These are phyloP conservation scores for Xanthoceras sorbifolium DNA, from an alignment of 345 rosid genomes.

Conservation along the genomic window DNA sequence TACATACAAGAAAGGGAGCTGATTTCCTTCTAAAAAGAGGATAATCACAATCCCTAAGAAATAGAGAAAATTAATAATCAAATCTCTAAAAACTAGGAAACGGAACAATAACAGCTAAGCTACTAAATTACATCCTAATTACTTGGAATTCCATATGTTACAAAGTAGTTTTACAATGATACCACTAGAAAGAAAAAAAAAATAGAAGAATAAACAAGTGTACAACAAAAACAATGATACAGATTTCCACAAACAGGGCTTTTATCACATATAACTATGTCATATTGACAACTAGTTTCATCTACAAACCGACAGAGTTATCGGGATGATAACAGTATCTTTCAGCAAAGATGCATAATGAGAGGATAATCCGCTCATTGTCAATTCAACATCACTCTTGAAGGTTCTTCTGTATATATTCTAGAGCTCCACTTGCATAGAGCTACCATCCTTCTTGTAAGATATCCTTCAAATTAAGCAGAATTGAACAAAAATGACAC, in stretches of 20 bases:
- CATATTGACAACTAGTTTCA: background rate
- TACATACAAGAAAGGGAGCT: too few relatives aligned
- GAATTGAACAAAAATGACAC: background rate
- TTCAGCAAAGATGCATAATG: background rate
- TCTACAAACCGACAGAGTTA: background rate
- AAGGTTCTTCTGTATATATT: background rate
- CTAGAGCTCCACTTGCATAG: background rate
- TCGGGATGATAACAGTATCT: conserved; percentile 1
- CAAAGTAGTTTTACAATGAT: background rate
- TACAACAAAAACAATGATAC: background rate
- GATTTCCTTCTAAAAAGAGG: too few relatives aligned
- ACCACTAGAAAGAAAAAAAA: background rate
- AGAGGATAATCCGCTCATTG: background rate
- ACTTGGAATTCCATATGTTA: background rate
- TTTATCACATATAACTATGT: background rate
- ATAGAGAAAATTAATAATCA: too few relatives aligned
- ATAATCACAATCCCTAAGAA: too few relatives aligned
- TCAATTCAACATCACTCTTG: background rate
- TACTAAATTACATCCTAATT: too few relatives aligned
- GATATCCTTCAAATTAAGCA: background rate
- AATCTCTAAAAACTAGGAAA: too few relatives aligned
- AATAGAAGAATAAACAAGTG: background rate
- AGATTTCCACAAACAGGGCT: background rate
- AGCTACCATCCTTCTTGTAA: background rate
- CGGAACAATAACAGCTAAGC: too few relatives aligned